A percentile compares a stretch with the other conserved stretches of the same genome.
phyloP scores from a whole-genome alignment of 441 rosid species.

The Arabidopsis hybrid region DNA sequence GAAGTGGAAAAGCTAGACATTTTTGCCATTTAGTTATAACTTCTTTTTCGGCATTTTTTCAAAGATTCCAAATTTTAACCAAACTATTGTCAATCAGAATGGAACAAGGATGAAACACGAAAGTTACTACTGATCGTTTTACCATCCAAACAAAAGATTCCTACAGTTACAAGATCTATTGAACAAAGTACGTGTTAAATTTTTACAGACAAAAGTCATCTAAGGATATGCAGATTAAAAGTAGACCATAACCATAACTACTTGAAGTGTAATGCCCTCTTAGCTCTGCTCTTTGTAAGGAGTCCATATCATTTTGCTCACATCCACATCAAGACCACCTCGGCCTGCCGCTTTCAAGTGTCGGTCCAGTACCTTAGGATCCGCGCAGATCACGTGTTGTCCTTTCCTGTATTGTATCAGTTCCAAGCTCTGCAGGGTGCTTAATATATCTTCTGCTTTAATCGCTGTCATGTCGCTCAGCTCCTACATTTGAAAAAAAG shows the following conservation, averaged over 20 bases:
- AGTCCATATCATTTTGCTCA: conserved; percentile 96
- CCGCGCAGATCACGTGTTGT: conserved; percentile 98
- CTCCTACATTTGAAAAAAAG: conserved; percentile 56
- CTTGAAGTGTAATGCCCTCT: conserved; percentile 28
- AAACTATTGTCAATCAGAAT: not conserved
- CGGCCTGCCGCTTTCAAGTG: conserved; percentile 98
- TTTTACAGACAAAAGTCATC: conserved; percentile 35
- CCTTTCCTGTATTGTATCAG: conserved; percentile 98
- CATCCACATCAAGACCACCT: conserved; percentile 99
- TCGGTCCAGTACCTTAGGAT: conserved; percentile 95
- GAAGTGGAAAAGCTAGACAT: not conserved
- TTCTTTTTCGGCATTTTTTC: not conserved
- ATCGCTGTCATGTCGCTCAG: conserved; percentile 99
- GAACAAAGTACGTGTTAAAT: conserved; percentile 26
- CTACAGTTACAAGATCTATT: conserved; percentile 24
- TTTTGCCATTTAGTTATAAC: not conserved
- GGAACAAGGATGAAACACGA: conserved; percentile 2
- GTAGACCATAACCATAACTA: conserved; percentile 4
- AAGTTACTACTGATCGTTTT: conserved; percentile 3
- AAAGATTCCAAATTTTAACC: not conserved
- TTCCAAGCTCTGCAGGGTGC: conserved; percentile 94
- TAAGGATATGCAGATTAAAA: conserved; percentile 12
- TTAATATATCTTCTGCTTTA: conserved; percentile 91
- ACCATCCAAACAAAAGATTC: conserved; percentile 2
- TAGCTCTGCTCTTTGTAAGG: conserved; percentile 95